Evolutionary conservation across 441 rosid species (phyloP), one percentile per base, ranked within the genome.

Genomic region (Breynia disticha): DNA sequence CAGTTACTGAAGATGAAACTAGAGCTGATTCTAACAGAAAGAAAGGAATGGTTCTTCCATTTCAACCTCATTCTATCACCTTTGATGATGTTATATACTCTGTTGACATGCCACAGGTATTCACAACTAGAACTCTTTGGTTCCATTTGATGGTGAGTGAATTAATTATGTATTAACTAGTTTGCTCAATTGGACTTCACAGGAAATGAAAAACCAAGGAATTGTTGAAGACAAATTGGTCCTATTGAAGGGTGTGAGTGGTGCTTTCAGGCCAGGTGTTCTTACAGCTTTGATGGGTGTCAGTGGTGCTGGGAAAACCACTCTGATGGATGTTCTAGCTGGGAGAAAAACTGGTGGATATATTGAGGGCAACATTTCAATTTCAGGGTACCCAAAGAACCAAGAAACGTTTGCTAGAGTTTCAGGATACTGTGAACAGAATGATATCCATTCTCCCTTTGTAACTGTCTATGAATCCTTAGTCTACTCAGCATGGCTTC

Each of bases 181-280:
- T 14, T 50, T 49, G 16, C 16, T 43, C 16, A 60, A 22, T 22
- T 38, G 58, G 37, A 60, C 90, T 28, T 24, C 8, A 20, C 72
- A 75, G 78, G 85, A 71, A 67, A 73, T 73, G 79, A 77, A 67
- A 60, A 54, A 19, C 17, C 83, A 75, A 66, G 90, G 91, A 37
- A 47, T 77, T 21, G 32, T 18, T 1, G 84, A 73, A 20, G 77
- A 79, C 46, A 73, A 57, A 58, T 73, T 89, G 65, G 80, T 72
- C 20, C 72, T 88, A 9, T 50, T 89, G 60, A 79, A 79, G 54
- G 79, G 78, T 5, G 83, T 89, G 16, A 89, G 77, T 43, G 88
- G 95, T 37, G 81, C 88, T 47, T 89, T 89, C 63, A 76, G 87
- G 76, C 97, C 97, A n/a, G 95, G 97, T 0, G 86, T 89, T 54